Evolutionary conservation across 768 basidiomycete species (phyloP).

Genomic region (Boletus eberwhitei): DNA sequence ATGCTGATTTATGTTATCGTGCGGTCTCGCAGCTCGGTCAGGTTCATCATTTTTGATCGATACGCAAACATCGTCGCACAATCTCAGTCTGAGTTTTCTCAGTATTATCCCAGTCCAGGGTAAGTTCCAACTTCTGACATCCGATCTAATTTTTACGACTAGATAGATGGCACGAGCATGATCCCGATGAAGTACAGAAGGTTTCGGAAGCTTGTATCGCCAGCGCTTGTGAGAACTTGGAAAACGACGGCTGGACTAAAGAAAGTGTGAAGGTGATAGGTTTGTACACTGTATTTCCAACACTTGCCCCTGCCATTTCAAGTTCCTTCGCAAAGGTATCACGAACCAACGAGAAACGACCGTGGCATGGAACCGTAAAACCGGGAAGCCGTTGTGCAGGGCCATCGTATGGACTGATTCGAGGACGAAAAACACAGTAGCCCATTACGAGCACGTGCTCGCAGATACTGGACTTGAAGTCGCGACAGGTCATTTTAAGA

Average conservation of each 20-base stretch:
- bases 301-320: background rate
- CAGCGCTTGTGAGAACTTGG: conserved; percentile 65
- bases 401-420: conserved; percentile 97
- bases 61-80: conserved; percentile 84
- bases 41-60: conserved; percentile 89
- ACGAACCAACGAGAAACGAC: conserved; percentile 98
- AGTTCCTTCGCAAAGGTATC: conserved; percentile 52
- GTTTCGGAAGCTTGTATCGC: conserved; percentile 74
- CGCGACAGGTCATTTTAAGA: conserved; percentile 59
- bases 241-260: conserved; percentile 70
- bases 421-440: conserved; percentile 83
- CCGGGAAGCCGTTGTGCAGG: conserved; percentile 83
- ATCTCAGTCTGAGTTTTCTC: conserved; percentile 90
- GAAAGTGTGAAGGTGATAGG: conserved; percentile 90
- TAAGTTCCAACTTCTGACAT: conserved; percentile 28
- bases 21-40: conserved; percentile 60
- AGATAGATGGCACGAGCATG: conserved; percentile 91
- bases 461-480: conserved; percentile 73
- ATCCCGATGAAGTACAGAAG: conserved; percentile 76
- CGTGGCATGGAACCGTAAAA: conserved; percentile 86
- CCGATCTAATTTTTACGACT: background rate
- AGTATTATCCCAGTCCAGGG: conserved; percentile 90
- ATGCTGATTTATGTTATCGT: conserved; percentile 1
- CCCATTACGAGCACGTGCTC: conserved; percentile 73
- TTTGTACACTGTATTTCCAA: conserved; percentile 35